Evolutionary conservation across 169 alveolate genomes (phyloP).

Genomic region (Cystoisospora suis): DNA sequence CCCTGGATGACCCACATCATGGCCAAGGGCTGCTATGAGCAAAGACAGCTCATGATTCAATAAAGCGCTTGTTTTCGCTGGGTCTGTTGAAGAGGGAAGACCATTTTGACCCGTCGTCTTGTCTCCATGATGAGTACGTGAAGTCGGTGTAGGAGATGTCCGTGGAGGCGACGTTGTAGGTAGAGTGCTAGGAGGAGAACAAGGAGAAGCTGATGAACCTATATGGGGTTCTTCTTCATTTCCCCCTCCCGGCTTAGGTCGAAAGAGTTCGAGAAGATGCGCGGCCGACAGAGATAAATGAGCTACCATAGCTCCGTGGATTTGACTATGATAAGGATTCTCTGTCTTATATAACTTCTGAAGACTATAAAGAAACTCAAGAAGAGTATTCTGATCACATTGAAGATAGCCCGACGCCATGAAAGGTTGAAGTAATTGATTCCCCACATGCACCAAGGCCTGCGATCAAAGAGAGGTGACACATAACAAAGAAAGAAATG

Average conservation of each 20-base stretch:
- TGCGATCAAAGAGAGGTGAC: neutral
- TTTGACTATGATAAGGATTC: conserved; percentile 70
- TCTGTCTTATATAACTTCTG: conserved; percentile 26
- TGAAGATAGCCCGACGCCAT: neutral
- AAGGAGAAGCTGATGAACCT: neutral
- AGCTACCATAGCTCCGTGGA: conserved; percentile 65
- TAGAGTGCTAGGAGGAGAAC: no score
- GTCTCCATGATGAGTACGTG: neutral
- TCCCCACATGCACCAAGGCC: conserved; percentile 51
- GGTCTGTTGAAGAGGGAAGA: neutral
- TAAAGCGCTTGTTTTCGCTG: neutral
- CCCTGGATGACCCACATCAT: conserved; percentile 94
- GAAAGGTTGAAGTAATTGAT: conserved; percentile 47
- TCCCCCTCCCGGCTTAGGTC: no score
- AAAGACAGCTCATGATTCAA: conserved; percentile 54
- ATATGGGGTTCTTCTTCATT: neutral
- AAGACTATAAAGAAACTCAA: conserved; percentile 25
- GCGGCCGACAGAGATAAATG: neutral
- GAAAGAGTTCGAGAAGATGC: neutral
- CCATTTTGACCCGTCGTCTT: neutral
- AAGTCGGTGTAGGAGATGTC: no score
- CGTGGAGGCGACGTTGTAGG: no score
- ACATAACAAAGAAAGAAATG: neutral
- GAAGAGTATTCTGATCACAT: neutral
- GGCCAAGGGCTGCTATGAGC: conserved; percentile 88